These are phyloP conservation scores for Anisodus tanguticus DNA, from an alignment of 257 asterid genomes.

Conservation along the genomic window DNA sequence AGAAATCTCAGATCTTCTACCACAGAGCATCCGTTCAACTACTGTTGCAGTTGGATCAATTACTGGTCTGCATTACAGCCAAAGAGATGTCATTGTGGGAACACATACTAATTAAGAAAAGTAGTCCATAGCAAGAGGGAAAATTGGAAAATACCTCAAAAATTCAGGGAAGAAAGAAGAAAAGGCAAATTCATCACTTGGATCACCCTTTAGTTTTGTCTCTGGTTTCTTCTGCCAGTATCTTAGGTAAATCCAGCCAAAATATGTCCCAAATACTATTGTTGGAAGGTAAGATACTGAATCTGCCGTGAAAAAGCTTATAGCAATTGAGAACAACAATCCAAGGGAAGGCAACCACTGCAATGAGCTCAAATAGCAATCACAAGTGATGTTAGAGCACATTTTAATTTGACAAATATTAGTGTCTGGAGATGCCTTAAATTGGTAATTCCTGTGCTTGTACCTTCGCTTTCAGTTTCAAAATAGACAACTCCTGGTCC, in stretches of 20 bases:
- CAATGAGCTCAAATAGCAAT: slow-evolving; percentile 42
- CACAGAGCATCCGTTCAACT: slow-evolving; percentile 73
- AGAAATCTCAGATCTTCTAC: slow-evolving; percentile 68
- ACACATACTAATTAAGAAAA: background rate
- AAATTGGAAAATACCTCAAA: slow-evolving; percentile 50
- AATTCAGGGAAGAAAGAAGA: slow-evolving; percentile 82
- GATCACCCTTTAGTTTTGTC: slow-evolving; percentile 81
- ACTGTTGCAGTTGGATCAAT: slow-evolving; percentile 76
- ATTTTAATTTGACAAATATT: slow-evolving; percentile 2
- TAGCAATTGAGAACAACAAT: slow-evolving; percentile 56
- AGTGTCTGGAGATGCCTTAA: slow-evolving; percentile 20
- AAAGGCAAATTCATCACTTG: slow-evolving; percentile 90
- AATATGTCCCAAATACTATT: slow-evolving; percentile 73
- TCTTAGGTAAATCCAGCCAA: slow-evolving; percentile 92
- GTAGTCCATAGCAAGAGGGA: slow-evolving; percentile 11
- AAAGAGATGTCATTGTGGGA: slow-evolving; percentile 34
- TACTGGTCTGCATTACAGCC: slow-evolving; percentile 61
- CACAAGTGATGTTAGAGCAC: slow-evolving; percentile 30
- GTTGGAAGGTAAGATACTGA: slow-evolving; percentile 78
- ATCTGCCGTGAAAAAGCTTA: slow-evolving; percentile 75
- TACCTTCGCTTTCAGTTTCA: slow-evolving; percentile 85
- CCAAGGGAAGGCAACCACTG: slow-evolving; percentile 94
- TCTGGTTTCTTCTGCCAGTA: slow-evolving; percentile 85
- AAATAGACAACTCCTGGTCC: slow-evolving; percentile 74
- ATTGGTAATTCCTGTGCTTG: slow-evolving; percentile 31